Conservation (phyloP, 257 asterid species). For the Mentha longifolia region DNA sequence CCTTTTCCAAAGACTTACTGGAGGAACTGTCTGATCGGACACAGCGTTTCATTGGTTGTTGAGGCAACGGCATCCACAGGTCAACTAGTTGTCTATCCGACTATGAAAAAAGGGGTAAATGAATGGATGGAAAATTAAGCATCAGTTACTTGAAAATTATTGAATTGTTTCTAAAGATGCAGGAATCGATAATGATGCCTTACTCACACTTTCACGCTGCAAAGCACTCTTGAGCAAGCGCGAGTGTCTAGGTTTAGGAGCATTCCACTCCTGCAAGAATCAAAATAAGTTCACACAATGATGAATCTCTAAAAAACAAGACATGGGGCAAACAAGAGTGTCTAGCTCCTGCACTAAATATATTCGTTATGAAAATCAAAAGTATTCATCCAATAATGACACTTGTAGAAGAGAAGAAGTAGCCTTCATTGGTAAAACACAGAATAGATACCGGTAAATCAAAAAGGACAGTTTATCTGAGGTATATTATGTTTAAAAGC, state of each 20-base stretch:
- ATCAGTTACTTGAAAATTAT: slow-evolving; percentile 20
- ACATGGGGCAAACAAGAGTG: slow-evolving; percentile 58
- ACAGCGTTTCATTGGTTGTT: slow-evolving; percentile 70
- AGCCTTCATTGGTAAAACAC: slow-evolving; percentile 3
- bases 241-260: slow-evolving; percentile 89
- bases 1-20: slow-evolving; percentile 45
- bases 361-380: slow-evolving; percentile 18
- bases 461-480: background rate
- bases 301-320: slow-evolving; percentile 9
- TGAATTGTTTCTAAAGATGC: slow-evolving; percentile 1
- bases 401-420: background rate
- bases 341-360: slow-evolving; percentile 61
- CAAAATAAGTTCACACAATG: slow-evolving; percentile 6
- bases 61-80: slow-evolving; percentile 77
- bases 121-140: slow-evolving; percentile 10
- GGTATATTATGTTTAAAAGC: background rate
- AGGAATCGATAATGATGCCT: slow-evolving; percentile 22
- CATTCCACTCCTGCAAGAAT: slow-evolving; percentile 78
- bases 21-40: slow-evolving; percentile 37
- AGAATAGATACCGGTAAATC: background rate
- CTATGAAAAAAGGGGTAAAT: slow-evolving; percentile 42
- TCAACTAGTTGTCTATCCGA: slow-evolving; percentile 54
- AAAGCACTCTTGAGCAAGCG: slow-evolving; percentile 78
- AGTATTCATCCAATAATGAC: background rate
- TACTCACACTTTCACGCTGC: slow-evolving; percentile 76